Conservation (phyloP, 1,284 basidiomycete species). For the Takashimella tepidaria region DNA sequence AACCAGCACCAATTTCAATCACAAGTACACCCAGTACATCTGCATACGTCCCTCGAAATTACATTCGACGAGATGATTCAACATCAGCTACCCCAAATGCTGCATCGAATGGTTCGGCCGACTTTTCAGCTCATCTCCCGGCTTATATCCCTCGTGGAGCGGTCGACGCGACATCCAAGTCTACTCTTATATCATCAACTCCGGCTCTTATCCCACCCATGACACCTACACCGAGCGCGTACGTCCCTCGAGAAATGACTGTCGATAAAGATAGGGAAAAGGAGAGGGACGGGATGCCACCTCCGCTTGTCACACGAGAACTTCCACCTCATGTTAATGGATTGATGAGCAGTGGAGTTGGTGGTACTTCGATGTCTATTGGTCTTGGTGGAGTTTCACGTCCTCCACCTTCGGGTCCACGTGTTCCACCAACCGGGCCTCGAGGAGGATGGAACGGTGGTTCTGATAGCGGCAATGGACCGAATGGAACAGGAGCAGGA, state of each 20-base stretch:
- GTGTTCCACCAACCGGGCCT: conserved; percentile 14
- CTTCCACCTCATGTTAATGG: conserved; percentile 16
- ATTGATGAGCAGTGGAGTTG: conserved; percentile 7
- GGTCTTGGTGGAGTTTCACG: conserved; percentile 1
- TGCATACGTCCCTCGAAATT: neutral
- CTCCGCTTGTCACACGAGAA: conserved; percentile 6
- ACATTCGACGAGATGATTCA: neutral
- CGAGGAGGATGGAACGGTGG: conserved; percentile 11
- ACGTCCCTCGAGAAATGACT: conserved; percentile 6
- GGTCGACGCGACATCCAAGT: too few species aligned
- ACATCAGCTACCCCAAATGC: too few species aligned
- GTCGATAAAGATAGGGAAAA: too few species aligned
- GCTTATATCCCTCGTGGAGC: conserved; percentile 11
- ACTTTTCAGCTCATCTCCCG: neutral
- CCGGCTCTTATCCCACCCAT: neutral
- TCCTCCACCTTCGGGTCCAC: conserved; percentile 14
- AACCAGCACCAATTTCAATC: too few species aligned
- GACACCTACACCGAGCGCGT: neutral
- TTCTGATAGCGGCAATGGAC: neutral
- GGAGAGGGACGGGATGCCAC: conserved; percentile 6
- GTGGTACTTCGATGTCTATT: conserved; percentile 4
- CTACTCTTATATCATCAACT: too few species aligned
- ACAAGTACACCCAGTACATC: neutral
- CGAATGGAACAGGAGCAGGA: conserved; percentile 1
- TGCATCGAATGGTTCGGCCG: neutral